Conservation (phyloP, 2,329 filamentous ascomycete genomes). For the Diplocarpon rosae region DNA sequence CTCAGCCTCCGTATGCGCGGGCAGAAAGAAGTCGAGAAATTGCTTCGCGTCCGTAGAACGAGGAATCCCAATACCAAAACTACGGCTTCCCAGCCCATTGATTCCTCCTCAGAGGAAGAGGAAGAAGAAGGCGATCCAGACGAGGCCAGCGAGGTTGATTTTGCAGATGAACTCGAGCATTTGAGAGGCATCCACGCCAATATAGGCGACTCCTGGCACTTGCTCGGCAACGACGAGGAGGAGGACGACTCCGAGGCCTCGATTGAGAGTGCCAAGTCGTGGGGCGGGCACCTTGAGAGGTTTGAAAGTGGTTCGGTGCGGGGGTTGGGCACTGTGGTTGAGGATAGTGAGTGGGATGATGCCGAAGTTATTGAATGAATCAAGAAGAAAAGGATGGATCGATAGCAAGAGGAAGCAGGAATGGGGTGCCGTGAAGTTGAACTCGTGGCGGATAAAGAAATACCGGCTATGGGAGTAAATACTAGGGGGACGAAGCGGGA, state of each 20-base stretch:
- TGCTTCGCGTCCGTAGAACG: conserved; percentile 42
- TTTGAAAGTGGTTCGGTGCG: conserved; percentile 8
- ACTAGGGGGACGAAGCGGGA: no score
- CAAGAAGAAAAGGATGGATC: neutral
- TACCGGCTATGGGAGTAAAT: no score
- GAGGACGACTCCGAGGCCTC: conserved; percentile 6
- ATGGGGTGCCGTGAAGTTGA: no score
- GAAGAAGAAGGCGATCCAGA: conserved; percentile 10
- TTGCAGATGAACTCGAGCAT: neutral
- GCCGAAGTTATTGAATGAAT: conserved; percentile 33
- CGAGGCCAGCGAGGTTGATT: conserved; percentile 3
- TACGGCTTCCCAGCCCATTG: conserved; percentile 11
- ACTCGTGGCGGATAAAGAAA: no score
- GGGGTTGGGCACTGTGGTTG: conserved; percentile 34
- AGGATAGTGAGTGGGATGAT: conserved; percentile 44
- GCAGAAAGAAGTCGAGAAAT: conserved; percentile 53
- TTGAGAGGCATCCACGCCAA: neutral
- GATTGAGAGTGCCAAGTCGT: conserved; percentile 10
- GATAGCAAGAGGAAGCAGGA: neutral
- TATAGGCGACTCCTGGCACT: neutral
- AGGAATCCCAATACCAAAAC: conserved; percentile 9
- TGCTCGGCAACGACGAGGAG: neutral
- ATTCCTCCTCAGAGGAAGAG: conserved; percentile 10
- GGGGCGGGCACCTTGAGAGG: conserved; percentile 6
- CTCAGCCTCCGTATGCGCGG: conserved; percentile 64